A percentile compares a stretch with the other conserved stretches of the same genome.
Conservation (phyloP, 495 filamentous ascomycete genomes). For the Podospora didyma region DNA sequence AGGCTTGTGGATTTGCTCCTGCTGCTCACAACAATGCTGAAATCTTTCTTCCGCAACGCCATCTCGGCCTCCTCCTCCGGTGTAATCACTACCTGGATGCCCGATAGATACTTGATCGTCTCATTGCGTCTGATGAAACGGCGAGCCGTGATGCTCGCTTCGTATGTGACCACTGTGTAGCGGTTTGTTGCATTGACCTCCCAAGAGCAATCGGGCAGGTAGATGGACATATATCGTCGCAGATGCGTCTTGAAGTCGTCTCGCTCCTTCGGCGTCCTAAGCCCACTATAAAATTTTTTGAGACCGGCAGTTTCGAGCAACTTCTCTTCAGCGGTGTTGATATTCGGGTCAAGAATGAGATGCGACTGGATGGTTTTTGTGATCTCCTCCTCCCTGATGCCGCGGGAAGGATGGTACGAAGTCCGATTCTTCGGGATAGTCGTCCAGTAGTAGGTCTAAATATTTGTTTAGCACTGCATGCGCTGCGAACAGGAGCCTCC, state of each 20-base stretch:
- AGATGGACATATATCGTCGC: conserved; percentile 87
- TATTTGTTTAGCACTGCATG: neutral
- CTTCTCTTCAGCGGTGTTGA: conserved; percentile 62
- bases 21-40: conserved; percentile 92
- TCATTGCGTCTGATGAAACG: conserved; percentile 74
- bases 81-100: conserved; percentile 86
- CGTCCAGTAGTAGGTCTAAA: conserved; percentile 90
- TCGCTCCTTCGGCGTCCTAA: conserved; percentile 73
- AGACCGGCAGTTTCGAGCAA: conserved; percentile 71
- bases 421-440: conserved; percentile 89
- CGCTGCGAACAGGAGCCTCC: neutral
- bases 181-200: conserved; percentile 93
- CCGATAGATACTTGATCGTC: conserved; percentile 82
- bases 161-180: conserved; percentile 85
- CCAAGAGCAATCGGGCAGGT: conserved; percentile 87
- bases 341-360: conserved; percentile 71
- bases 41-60: conserved; percentile 76
- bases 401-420: conserved; percentile 78
- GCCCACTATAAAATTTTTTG: conserved; percentile 58
- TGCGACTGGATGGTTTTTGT: conserved; percentile 71
- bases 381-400: conserved; percentile 76
- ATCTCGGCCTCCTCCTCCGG: conserved; percentile 82
- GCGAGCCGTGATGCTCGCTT: conserved; percentile 84
- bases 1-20: conserved; percentile 82
- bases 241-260: conserved; percentile 85